These are phyloP conservation scores for Fusarium sp. DNA, from an alignment of 2,329 filamentous ascomycete species.

Conservation along the genomic window DNA sequence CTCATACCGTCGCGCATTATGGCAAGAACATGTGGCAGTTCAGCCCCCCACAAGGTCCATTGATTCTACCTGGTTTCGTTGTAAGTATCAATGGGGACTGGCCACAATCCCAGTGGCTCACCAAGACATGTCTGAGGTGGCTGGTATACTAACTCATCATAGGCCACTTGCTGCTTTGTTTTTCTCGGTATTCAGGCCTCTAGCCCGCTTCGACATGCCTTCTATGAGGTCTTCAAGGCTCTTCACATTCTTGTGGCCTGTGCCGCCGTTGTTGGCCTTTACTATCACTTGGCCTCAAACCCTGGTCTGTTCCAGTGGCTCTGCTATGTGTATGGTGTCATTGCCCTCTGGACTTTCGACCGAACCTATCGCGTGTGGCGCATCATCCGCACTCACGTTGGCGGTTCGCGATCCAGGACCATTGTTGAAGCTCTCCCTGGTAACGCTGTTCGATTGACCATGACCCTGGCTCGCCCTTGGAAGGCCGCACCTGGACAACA, in stretches of 20 bases:
- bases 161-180: slow-evolving; percentile 73
- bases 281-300: slow-evolving; percentile 72
- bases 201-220: slow-evolving; percentile 81
- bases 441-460: slow-evolving; percentile 80
- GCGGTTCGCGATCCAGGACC: slow-evolving; percentile 76
- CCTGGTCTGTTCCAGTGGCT: slow-evolving; percentile 64
- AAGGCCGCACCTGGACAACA: slow-evolving; percentile 82
- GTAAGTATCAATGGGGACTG: slow-evolving; percentile 60
- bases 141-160: slow-evolving; percentile 16
- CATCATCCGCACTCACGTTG: slow-evolving; percentile 76
- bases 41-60: slow-evolving; percentile 55
- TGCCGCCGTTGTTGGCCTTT: slow-evolving; percentile 73
- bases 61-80: slow-evolving; percentile 75
- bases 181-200: slow-evolving; percentile 78
- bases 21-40: slow-evolving; percentile 65
- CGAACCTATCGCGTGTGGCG: slow-evolving; percentile 72
- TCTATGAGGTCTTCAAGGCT: slow-evolving; percentile 84
- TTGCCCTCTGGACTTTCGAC: slow-evolving; percentile 79
- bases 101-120: background rate
- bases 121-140: background rate
- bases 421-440: slow-evolving; percentile 83
- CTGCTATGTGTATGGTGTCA: slow-evolving; percentile 72
- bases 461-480: slow-evolving; percentile 84
- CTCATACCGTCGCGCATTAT: slow-evolving; percentile 76
- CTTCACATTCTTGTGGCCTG: slow-evolving; percentile 77